Conservation (phyloP, 1,139 yeast species). For the Suhomyces taliae region DNA sequence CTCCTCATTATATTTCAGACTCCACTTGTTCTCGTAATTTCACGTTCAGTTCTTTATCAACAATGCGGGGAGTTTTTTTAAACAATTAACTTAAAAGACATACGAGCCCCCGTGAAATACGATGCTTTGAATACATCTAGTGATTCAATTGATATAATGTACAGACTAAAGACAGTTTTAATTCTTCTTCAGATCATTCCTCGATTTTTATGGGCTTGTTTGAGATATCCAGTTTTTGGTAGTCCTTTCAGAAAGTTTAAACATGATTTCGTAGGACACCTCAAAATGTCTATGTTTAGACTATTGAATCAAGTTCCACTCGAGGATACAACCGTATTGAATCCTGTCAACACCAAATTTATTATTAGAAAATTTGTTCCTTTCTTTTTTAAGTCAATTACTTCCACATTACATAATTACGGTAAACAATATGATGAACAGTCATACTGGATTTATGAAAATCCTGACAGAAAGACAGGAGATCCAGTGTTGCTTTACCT, state of each 20-base stretch:
- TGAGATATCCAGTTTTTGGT: slow-evolving; percentile 2
- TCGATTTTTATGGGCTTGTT: neutral
- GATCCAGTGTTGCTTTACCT: slow-evolving; percentile 41
- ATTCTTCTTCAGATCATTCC: neutral
- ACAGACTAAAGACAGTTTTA: neutral
- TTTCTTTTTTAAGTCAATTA: slow-evolving; percentile 5
- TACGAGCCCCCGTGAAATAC: no score
- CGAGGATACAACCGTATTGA: slow-evolving; percentile 1
- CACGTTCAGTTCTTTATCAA: no score
- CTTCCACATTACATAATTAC: slow-evolving; percentile 23
- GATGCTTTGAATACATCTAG: no score
- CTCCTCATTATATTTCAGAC: no score
- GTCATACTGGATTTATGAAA: slow-evolving; percentile 40
- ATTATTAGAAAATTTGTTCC: slow-evolving; percentile 12
- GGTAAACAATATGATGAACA: slow-evolving; percentile 36
- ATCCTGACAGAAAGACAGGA: slow-evolving; percentile 21
- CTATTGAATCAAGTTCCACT: neutral
- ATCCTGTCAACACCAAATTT: neutral
- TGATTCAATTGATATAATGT: neutral
- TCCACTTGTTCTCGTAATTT: no score
- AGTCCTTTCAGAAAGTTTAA: slow-evolving; percentile 5
- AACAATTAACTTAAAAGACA: no score
- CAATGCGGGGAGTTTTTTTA: no score
- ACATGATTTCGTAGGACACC: neutral
- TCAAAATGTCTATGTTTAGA: slow-evolving; percentile 2